A percentile compares a stretch with the other conserved stretches of the same genome.
These are phyloP conservation scores for Psilocybe sp. DNA, from an alignment of 768 basidiomycete genomes.

Conservation along the genomic window DNA sequence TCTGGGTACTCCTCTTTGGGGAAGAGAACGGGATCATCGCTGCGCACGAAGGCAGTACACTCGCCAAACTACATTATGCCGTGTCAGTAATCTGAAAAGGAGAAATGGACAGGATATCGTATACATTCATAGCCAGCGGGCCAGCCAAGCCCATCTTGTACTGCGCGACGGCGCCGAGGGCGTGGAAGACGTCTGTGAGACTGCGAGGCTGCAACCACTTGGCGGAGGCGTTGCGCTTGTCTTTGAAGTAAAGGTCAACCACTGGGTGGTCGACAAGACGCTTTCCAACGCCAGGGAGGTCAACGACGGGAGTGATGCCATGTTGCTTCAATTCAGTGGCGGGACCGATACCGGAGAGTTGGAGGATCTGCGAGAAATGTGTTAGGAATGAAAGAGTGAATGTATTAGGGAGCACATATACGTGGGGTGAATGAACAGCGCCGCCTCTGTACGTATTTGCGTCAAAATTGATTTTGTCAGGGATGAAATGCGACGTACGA, in stretches of 20 bases:
- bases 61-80: conserved; percentile 39
- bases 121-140: conserved; percentile 53
- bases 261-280: conserved; percentile 74
- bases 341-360: conserved; percentile 80
- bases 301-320: conserved; percentile 53
- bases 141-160: conserved; percentile 48
- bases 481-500: conserved; percentile 38
- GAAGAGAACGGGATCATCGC: conserved; percentile 50
- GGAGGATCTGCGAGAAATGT: conserved; percentile 43
- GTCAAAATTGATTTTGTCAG: background rate
- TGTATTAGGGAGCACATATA: background rate
- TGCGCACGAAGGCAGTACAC: conserved; percentile 57
- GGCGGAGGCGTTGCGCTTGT: conserved; percentile 43
- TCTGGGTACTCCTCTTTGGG: conserved; percentile 32
- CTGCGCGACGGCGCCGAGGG: conserved; percentile 30
- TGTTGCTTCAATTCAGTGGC: conserved; percentile 49
- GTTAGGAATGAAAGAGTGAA: background rate
- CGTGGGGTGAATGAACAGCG: conserved; percentile 13
- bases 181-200: conserved; percentile 21
- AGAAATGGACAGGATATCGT: conserved; percentile 7
- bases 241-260: conserved; percentile 52
- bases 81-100: background rate
- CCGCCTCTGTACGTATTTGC: conserved; percentile 17
- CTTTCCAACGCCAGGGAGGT: conserved; percentile 73
- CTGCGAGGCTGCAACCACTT: conserved; percentile 36